phyloP scores from a whole-genome alignment of 2,329 filamentous ascomycete genomes.

The Colletotrichum agaves region DNA sequence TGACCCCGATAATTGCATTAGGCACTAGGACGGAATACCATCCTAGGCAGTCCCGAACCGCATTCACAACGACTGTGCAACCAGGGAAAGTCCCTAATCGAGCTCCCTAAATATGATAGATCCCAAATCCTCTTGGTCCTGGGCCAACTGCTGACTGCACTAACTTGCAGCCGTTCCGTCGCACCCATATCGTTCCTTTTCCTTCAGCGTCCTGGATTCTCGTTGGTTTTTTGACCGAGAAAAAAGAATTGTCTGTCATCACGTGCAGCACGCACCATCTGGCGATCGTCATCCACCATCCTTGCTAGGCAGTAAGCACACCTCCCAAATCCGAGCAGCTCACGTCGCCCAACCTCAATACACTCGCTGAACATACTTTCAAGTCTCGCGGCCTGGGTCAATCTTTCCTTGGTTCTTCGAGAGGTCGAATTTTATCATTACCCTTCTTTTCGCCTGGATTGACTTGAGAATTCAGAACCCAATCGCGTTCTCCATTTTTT shows the following conservation, averaged over 20 bases:
- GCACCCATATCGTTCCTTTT: slow-evolving; percentile 13
- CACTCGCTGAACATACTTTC: not conserved
- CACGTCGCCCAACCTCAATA: slow-evolving; percentile 8
- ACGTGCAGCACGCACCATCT: slow-evolving; percentile 27
- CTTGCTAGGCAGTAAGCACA: slow-evolving; percentile 19
- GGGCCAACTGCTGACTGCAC: not conserved
- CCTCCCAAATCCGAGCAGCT: slow-evolving; percentile 17
- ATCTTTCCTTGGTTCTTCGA: not conserved
- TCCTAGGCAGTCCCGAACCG: slow-evolving; percentile 13
- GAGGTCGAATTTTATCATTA: not conserved
- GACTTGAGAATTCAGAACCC: not conserved
- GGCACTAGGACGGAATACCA: not conserved
- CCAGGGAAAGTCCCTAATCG: slow-evolving; percentile 1
- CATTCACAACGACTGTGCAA: not conserved
- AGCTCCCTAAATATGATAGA: not conserved
- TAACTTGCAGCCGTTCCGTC: not conserved
- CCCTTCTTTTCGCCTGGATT: not conserved
- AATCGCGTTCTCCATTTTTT: not conserved
- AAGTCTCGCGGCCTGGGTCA: not conserved
- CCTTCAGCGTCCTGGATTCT: not conserved
- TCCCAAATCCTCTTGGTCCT: not conserved
- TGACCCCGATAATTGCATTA: slow-evolving; percentile 24
- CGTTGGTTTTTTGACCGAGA: not conserved
- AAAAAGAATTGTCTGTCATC: not conserved
- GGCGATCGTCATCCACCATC: slow-evolving; percentile 32